Base-by-base conservation (phyloP, 202 grass and related monocot species). In the Bolboschoenoplectus hybrid region DNA sequence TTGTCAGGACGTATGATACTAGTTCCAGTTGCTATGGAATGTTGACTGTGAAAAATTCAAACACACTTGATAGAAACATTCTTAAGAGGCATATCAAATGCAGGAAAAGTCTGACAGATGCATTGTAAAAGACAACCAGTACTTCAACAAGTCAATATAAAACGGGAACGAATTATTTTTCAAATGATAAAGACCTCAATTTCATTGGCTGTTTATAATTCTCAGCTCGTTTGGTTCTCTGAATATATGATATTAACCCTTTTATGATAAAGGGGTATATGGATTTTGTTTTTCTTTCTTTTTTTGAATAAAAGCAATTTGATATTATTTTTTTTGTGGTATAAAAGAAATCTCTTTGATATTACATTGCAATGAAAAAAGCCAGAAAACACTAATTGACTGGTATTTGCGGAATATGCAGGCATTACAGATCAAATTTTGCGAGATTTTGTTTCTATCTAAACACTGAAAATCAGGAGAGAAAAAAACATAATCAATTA, bases 1-100 rank as follows among this genome's bases (percentile, higher is more conserved):
- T 73, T 73, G 2, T 17, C 39, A 72, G 16, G 72, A 76, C 55
- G 32, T 76, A 55, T 35, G 70, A 45, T 75, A 3, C 46, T 76
- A 55, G 1, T 14, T 16, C 49, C 73, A 38, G 49, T 12, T 55
- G 32, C 10, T 55, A 76, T 76, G 47, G 20, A 16, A 53, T 17
- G 44, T 55, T 76, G 73, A 55, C 73, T 49, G 26, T 38, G 19
- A 38, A n/a, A 76, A 34, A 1, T 51, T 74, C 47, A 76, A 35
- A 76, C 4, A 76, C 4, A 76, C 73, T 3, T 76, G 72, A 36
- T 52, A 55, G 26, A 34, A 51, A 38, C 34, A 11, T 76, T 20
- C 11, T 76, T 53, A 32, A 8, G 14, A 1, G 47, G 38, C 35
- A 45, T 6, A 46, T 71, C 67, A 57, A 57, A 57, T 10, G 20